Base-by-base conservation (phyloP, 768 basidiomycete genomes). In the Pilatotrama ljubarskyi region DNA sequence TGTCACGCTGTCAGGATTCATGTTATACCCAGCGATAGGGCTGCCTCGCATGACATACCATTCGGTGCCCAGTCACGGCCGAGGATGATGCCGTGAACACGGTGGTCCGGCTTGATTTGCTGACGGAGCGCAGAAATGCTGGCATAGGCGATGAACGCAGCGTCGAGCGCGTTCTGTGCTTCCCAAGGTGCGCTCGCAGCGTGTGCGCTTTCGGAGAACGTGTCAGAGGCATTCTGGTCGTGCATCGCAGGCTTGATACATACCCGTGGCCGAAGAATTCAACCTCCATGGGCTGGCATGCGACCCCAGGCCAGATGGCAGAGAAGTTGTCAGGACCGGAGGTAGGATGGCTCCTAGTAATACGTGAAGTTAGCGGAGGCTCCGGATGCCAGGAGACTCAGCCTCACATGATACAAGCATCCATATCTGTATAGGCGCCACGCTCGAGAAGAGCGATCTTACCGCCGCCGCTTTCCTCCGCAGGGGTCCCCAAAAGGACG, bases 121-220 rank as follows among this genome's bases (percentile, higher is more conserved):
- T 96, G 94, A 13, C 94, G 83, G 47, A 96, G 79, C 22, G 85
- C 84, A 3, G 92, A 87, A 41, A 96, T 80, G 47, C 83, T 80
- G 8, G 86, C 84, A 71, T 95, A 95, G 0, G 92, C 89, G 9
- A 92, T 74, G 70, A 94, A 89, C 0, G 93, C 93, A 0, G 94
- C 94, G 68, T 95, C 94, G 43, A 93, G 81, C 13, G 93, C 91
- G 68, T 95, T 95, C 41, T 81, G 82, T 22, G 88, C 93, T 72
- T 95, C 90, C 89, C 93, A 94, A 3, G 92, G 92, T 11, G 88
- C 83, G 35, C 80, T 82, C n/a, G 85, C 87, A 15, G 91, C 91
- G 66, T 92, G 91, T 5, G 90, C 89, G 44, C 88, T 91, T 15
- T 36, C 18, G 13, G 36, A 38, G 54, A 15, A 40, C 36, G 62